Percentiles rank a stretch among this genome's conserved stretches.
These are phyloP conservation scores for Colletotrichum agaves DNA, from an alignment of 2,329 filamentous ascomycete genomes.

Conservation along the genomic window DNA sequence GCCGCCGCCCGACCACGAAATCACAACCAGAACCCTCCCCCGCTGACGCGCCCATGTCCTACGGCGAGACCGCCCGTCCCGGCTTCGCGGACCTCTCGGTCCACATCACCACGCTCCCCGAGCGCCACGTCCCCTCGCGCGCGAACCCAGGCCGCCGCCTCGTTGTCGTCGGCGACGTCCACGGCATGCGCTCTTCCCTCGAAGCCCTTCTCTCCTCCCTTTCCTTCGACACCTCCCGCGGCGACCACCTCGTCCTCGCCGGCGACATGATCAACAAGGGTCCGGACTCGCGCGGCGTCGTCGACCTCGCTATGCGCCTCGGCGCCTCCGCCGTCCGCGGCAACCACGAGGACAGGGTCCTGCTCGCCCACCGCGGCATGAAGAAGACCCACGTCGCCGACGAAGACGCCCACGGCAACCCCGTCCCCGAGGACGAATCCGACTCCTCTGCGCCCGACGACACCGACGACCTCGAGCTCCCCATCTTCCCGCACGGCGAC, in stretches of 20 bases:
- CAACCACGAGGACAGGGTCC: slow-evolving; percentile 89
- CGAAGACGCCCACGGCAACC: slow-evolving; percentile 38
- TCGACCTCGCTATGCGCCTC: slow-evolving; percentile 78
- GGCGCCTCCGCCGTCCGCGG: slow-evolving; percentile 86
- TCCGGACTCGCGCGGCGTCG: slow-evolving; percentile 81
- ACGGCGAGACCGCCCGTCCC: slow-evolving; percentile 53
- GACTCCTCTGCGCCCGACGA: slow-evolving; percentile 40
- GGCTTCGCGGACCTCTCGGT: slow-evolving; percentile 45
- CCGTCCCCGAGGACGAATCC: slow-evolving; percentile 40
- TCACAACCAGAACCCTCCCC: slow-evolving; percentile 17
- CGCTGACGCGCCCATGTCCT: slow-evolving; percentile 52
- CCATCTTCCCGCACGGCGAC: slow-evolving; percentile 48
- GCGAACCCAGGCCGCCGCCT: slow-evolving; percentile 65
- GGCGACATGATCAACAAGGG: slow-evolving; percentile 90
- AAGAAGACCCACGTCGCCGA: slow-evolving; percentile 44
- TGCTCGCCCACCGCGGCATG: slow-evolving; percentile 69
- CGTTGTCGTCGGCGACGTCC: slow-evolving; percentile 89
- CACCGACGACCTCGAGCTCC: slow-evolving; percentile 37
- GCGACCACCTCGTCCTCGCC: slow-evolving; percentile 80
- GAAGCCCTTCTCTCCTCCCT: slow-evolving; percentile 73
- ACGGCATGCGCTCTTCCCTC: slow-evolving; percentile 82
- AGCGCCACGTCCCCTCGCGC: slow-evolving; percentile 45
- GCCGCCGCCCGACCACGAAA: slow-evolving; percentile 31
- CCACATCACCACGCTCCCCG: slow-evolving; percentile 43
- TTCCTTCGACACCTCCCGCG: slow-evolving; percentile 61